Base-by-base conservation (phyloP, 106 monocot species). In the Alisma plantagoaquatica region DNA sequence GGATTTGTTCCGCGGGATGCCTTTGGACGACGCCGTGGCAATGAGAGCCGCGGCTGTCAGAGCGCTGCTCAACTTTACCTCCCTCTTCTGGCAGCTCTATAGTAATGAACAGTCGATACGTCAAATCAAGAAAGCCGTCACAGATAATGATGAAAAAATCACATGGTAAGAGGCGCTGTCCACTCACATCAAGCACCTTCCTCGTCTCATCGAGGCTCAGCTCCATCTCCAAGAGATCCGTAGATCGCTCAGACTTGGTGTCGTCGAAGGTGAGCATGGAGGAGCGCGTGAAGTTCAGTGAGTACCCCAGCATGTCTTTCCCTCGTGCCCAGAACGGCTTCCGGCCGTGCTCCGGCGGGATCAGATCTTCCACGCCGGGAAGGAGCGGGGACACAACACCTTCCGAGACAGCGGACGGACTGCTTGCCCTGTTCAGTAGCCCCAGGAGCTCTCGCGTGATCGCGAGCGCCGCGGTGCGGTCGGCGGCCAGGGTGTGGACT, bases 41-140 rank as follows among this genome's bases (percentile, higher is more conserved):
- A 84, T 56, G 10, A 94, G 33, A 23, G 47, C 80, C 22, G 94
- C 87, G 50, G 84, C 87, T 41, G 73, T 26, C 14, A 87, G 28
- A 15, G 69, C 83, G 11, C 46, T 44, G 43, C 74, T 83, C 0
- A 87, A 71, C 61, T 94, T 87, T 18, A 94, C 53, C 21, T 72
- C 93, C 28, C 53, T 87, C 7, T 17, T 49, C 42, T 75, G 49
- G 67, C 87, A 94, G 56, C 46, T 77, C 93, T 94, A 47, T 46
- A 41, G 14, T 48, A 1, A 49, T 22, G 6, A 21, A 14, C 18
- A 3, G 23, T 31, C 27, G 11, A 26, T 59, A 16, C 4, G 23
- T 25, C 23, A 17, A 22, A 60, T n/a, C 4, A 23, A 5, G 31
- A 45, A 24, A 49, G 61, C n/a, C n/a, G n/a, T n/a, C n/a, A n/a